Conservation (phyloP, 208 protist species). For the Leishmania tarentolae region DNA sequence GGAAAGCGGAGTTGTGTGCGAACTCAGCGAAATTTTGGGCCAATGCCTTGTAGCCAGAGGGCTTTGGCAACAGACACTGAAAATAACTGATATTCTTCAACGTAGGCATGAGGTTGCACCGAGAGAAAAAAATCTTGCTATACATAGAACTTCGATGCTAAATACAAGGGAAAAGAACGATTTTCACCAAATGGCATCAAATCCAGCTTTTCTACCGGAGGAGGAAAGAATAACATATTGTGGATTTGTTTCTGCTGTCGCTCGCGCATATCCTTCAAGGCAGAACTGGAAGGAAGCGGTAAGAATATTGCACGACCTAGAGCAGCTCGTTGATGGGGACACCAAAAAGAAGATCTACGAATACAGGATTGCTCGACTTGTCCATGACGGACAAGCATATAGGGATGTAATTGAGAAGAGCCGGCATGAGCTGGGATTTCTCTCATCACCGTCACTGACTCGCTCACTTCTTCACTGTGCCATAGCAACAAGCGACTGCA, state of each 20-base stretch:
- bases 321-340: slow-evolving; percentile 8
- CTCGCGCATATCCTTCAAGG: slow-evolving; percentile 20
- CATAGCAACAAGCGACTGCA: slow-evolving; percentile 4
- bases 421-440: slow-evolving; percentile 12
- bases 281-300: slow-evolving; percentile 24
- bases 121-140: background rate
- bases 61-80: slow-evolving; percentile 31
- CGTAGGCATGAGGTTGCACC: background rate
- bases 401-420: slow-evolving; percentile 15
- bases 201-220: slow-evolving; percentile 30
- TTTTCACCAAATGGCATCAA: slow-evolving; percentile 26
- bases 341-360: slow-evolving; percentile 20
- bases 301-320: slow-evolving; percentile 3
- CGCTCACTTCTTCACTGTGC: slow-evolving; percentile 32
- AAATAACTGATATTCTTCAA: background rate
- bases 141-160: background rate
- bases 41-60: slow-evolving; percentile 43
- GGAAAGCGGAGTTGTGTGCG: slow-evolving; percentile 16
- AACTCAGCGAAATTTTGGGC: slow-evolving; percentile 37
- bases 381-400: slow-evolving; percentile 24
- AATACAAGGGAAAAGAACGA: background rate
- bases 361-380: slow-evolving; percentile 25
- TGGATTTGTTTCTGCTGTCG: slow-evolving; percentile 30
- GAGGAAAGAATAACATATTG: slow-evolving; percentile 25
- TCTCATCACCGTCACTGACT: slow-evolving; percentile 23